A percentile compares a stretch with the other conserved stretches of the same genome.
Evolutionary conservation across 2,329 filamentous ascomycete genomes (phyloP).

Genomic region (Didymella exigua): DNA sequence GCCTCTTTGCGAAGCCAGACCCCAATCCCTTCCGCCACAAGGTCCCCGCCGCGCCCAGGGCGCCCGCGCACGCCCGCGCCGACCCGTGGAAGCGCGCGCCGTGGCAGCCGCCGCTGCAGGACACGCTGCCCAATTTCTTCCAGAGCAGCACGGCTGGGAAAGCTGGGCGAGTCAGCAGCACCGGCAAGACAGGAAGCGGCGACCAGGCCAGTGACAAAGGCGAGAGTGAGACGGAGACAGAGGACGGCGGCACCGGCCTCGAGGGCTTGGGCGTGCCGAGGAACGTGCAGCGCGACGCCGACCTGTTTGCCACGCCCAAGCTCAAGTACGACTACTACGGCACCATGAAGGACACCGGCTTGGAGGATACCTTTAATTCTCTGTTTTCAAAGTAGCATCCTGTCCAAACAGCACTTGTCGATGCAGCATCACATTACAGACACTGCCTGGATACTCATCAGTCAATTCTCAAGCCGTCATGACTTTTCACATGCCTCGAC

Average conservation of each 20-base stretch:
- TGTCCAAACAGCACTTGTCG: too few relatives aligned
- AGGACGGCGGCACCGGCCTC: slow-evolving; percentile 15
- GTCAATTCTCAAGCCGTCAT: too few relatives aligned
- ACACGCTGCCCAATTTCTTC: slow-evolving; percentile 62
- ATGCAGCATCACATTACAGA: too few relatives aligned
- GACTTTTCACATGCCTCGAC: too few relatives aligned
- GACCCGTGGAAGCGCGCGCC: slow-evolving; percentile 61
- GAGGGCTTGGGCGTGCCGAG: slow-evolving; percentile 33
- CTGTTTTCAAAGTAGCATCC: slow-evolving; percentile 38
- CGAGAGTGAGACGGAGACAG: too few relatives aligned
- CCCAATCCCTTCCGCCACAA: slow-evolving; percentile 70
- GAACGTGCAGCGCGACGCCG: slow-evolving; percentile 36
- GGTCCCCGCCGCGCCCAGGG: slow-evolving; percentile 70
- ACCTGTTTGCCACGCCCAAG: slow-evolving; percentile 40
- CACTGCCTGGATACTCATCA: too few relatives aligned
- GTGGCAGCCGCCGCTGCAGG: slow-evolving; percentile 57
- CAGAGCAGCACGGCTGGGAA: slow-evolving; percentile 38
- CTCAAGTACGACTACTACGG: slow-evolving; percentile 43
- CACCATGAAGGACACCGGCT: slow-evolving; percentile 38
- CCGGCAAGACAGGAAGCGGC: not conserved
- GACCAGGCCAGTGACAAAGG: not conserved
- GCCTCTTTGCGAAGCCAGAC: slow-evolving; percentile 40
- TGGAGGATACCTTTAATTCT: slow-evolving; percentile 41
- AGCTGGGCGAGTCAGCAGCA: slow-evolving; percentile 7
- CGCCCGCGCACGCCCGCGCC: slow-evolving; percentile 66